A percentile compares a stretch with the other conserved stretches of the same genome.
Conservation (phyloP, 441 rosid genomes). For the Adansonia rubrostipa region DNA sequence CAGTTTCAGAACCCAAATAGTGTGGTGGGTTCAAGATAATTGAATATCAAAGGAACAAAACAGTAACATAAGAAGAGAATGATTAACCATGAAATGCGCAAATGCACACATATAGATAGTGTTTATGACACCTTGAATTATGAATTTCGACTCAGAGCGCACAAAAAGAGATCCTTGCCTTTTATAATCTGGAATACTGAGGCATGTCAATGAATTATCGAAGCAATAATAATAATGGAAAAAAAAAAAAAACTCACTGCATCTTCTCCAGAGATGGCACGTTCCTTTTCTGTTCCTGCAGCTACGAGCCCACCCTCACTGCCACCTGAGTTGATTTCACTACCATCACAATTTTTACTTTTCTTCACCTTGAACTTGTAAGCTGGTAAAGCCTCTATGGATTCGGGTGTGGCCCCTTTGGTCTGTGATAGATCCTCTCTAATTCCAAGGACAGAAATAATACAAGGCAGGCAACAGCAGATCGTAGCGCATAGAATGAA, state of each 20-base stretch:
- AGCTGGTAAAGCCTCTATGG: conserved; percentile 85
- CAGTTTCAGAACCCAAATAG: neutral
- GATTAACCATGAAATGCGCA: neutral
- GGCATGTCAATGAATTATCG: too few relatives aligned
- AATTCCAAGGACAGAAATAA: conserved; percentile 86
- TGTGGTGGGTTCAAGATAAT: neutral
- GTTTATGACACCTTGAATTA: neutral
- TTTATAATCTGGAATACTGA: too few relatives aligned
- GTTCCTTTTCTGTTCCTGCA: conserved; percentile 93
- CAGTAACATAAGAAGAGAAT: neutral
- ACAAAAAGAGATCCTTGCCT: neutral
- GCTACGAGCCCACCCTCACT: conserved; percentile 88
- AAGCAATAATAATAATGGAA: too few relatives aligned
- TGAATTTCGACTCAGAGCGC: neutral
- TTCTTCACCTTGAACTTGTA: conserved; percentile 83
- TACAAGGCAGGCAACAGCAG: conserved; percentile 96
- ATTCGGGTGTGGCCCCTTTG: conserved; percentile 91
- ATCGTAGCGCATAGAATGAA: conserved; percentile 95
- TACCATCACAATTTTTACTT: conserved; percentile 52
- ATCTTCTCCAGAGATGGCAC: conserved; percentile 83
- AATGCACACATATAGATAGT: neutral
- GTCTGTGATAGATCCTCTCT: conserved; percentile 89
- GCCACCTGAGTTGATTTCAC: conserved; percentile 43
- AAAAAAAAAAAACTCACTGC: conserved; percentile 62
- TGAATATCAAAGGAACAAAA: neutral